phyloP scores from a whole-genome alignment of 2,329 filamentous ascomycete genomes.

The Fusarium torreyae region DNA sequence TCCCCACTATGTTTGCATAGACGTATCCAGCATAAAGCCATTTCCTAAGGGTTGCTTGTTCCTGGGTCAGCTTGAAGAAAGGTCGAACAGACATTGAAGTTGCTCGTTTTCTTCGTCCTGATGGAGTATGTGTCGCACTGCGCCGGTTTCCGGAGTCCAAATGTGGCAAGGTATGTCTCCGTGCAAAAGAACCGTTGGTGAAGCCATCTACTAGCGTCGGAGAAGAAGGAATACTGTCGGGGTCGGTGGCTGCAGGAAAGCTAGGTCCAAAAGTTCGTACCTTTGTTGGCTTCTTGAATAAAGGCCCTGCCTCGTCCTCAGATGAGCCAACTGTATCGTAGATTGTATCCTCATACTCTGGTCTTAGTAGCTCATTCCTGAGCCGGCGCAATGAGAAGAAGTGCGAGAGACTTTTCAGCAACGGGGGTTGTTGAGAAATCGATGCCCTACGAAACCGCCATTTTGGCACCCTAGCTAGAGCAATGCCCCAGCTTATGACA shows the following conservation, averaged over 20 bases:
- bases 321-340: slow-evolving; percentile 54
- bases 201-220: slow-evolving; percentile 39
- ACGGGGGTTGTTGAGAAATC: slow-evolving; percentile 54
- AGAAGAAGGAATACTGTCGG: slow-evolving; percentile 39
- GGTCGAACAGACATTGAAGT: slow-evolving; percentile 76
- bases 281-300: slow-evolving; percentile 43
- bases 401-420: slow-evolving; percentile 59
- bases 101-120: slow-evolving; percentile 76
- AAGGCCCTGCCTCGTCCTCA: slow-evolving; percentile 51
- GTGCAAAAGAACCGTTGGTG: slow-evolving; percentile 43
- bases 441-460: slow-evolving; percentile 84
- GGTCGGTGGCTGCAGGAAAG: slow-evolving; percentile 20
- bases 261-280: slow-evolving; percentile 53
- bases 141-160: slow-evolving; percentile 54
- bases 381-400: slow-evolving; percentile 64
- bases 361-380: slow-evolving; percentile 57
- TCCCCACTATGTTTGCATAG: slow-evolving; percentile 75
- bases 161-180: slow-evolving; percentile 70
- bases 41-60: slow-evolving; percentile 82
- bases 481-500: slow-evolving; percentile 86
- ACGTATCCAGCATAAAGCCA: slow-evolving; percentile 88
- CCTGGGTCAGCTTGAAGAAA: slow-evolving; percentile 84
- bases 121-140: slow-evolving; percentile 69
- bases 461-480: slow-evolving; percentile 87
- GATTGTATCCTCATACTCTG: slow-evolving; percentile 51